phyloP scores from a whole-genome alignment of 257 asterid genomes.

The Paraleonurus japonicus region DNA sequence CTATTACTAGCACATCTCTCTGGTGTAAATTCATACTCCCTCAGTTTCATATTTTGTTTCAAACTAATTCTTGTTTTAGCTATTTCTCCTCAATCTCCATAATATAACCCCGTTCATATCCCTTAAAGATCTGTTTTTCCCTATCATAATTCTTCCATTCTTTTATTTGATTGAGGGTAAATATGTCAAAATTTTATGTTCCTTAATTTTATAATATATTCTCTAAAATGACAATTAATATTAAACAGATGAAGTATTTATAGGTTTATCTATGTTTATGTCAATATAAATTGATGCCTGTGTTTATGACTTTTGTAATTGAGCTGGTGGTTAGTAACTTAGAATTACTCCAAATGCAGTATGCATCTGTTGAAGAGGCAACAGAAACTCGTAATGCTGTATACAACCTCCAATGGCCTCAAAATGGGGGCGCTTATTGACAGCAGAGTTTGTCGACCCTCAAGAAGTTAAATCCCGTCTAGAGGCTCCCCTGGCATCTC shows the following conservation, averaged over 20 bases:
- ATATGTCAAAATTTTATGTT: too few relatives aligned
- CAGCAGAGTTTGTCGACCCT: constrained; percentile 78
- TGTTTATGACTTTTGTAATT: not conserved
- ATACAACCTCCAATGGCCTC: constrained; percentile 91
- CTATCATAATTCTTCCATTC: too few relatives aligned
- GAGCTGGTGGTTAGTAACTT: constrained; percentile 7
- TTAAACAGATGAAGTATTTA: not conserved
- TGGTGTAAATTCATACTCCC: not conserved
- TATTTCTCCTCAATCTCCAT: too few relatives aligned
- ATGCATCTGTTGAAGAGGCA: constrained; percentile 81
- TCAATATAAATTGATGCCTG: not conserved
- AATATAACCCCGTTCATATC: too few relatives aligned
- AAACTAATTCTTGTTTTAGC: too few relatives aligned
- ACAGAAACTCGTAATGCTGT: constrained; percentile 78
- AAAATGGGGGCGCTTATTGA: constrained; percentile 78
- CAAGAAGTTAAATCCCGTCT: constrained; percentile 63
- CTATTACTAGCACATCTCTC: not conserved
- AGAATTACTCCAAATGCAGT: constrained; percentile 47
- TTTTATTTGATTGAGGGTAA: too few relatives aligned
- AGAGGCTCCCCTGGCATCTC: constrained; percentile 59
- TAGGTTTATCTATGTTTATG: not conserved
- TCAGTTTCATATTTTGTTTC: too few relatives aligned
- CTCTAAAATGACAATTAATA: too few relatives aligned
- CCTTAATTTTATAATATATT: too few relatives aligned
- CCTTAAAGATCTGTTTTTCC: too few relatives aligned